A percentile compares a stretch with the other conserved stretches of the same genome.
phyloP scores from a whole-genome alignment of 2,329 filamentous ascomycete genomes.

The Aureobasidium uvarum region DNA sequence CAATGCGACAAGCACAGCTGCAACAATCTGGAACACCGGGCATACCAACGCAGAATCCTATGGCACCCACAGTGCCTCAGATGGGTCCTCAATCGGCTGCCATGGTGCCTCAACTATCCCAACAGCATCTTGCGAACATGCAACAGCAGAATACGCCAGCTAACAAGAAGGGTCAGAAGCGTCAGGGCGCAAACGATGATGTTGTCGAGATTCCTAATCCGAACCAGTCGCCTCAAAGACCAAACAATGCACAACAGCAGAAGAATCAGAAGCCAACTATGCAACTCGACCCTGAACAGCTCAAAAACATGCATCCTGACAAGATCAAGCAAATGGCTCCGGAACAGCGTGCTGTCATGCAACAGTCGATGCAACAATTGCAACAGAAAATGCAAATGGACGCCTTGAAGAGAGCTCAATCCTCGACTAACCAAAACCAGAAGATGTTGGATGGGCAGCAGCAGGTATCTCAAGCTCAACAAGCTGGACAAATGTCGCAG shows the following conservation, averaged over 20 bases:
- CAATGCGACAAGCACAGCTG: conserved; percentile 39
- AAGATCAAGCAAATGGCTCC: conserved; percentile 34
- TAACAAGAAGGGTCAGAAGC: conserved; percentile 38
- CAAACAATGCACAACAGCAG: conserved; percentile 26
- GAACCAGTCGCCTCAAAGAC: conserved; percentile 30
- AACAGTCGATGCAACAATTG: conserved; percentile 32
- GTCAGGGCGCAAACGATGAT: conserved; percentile 43
- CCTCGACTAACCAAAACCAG: conserved; percentile 25
- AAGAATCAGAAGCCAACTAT: conserved; percentile 28
- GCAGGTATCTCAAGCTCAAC: conserved; percentile 1
- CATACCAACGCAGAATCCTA: conserved; percentile 27
- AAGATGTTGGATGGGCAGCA: conserved; percentile 10
- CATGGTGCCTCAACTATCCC: conserved; percentile 31
- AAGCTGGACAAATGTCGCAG: conserved; percentile 9
- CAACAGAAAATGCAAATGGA: conserved; percentile 34
- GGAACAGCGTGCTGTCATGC: conserved; percentile 27
- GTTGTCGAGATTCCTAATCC: conserved; percentile 41
- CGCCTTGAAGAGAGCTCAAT: conserved; percentile 34
- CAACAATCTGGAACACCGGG: conserved; percentile 23
- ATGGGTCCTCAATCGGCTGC: conserved; percentile 35
- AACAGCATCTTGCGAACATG: conserved; percentile 29
- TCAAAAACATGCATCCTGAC: conserved; percentile 29
- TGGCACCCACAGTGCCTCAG: conserved; percentile 34
- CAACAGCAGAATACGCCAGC: conserved; percentile 24
- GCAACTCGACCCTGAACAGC: conserved; percentile 21